These are phyloP conservation scores for Hemileia vastatrix DNA, from an alignment of 1,284 basidiomycete genomes.

Conservation along the genomic window DNA sequence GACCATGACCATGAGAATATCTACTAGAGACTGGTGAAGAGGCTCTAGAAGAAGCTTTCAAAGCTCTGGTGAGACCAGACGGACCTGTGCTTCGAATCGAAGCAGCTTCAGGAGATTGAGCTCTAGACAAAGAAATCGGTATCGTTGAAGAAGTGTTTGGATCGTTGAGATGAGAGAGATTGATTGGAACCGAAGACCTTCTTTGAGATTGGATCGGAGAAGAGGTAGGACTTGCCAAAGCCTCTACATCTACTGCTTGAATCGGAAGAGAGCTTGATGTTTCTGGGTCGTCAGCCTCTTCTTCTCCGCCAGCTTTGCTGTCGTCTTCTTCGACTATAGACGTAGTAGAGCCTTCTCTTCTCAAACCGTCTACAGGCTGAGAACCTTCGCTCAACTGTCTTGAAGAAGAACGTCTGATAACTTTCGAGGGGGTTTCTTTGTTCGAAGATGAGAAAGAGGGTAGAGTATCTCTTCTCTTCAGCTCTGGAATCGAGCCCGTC, in stretches of 20 bases:
- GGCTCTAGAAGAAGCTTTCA: conserved; percentile 25
- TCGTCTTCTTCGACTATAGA: neutral
- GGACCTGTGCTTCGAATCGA: conserved; percentile 1
- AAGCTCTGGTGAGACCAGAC: conserved; percentile 28
- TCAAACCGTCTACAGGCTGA: neutral
- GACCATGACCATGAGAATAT: neutral
- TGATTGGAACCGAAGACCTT: neutral
- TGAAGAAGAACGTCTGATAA: neutral
- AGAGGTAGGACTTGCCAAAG: neutral
- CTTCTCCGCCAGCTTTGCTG: neutral
- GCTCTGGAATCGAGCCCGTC: neutral
- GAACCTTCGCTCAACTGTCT: neutral
- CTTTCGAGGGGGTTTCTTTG: neutral
- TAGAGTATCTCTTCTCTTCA: neutral
- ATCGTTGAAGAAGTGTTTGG: neutral
- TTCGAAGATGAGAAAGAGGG: neutral
- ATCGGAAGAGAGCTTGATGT: neutral
- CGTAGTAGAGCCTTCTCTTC: neutral
- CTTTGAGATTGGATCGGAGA: neutral
- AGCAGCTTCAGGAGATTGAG: neutral
- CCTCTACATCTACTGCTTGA: neutral
- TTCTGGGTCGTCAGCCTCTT: neutral
- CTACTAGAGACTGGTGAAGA: conserved; percentile 15
- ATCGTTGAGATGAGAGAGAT: neutral
- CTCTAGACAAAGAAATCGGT: conserved; percentile 7